Base-by-base conservation (phyloP, 106 monocot genomes). In the Dioscorea zingiberensis region DNA sequence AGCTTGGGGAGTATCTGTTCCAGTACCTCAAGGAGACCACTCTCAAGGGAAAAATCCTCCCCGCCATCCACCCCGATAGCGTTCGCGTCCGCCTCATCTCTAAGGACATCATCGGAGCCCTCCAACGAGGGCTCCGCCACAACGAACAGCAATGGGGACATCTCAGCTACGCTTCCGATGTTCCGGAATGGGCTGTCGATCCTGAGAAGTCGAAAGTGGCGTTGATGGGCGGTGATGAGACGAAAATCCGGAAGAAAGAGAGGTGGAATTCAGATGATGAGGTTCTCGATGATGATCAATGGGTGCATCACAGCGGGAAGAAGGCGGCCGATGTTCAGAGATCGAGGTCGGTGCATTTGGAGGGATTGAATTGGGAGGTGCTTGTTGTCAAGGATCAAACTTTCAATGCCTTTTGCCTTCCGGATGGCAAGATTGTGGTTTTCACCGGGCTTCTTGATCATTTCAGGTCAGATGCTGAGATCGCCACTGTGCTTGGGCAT, bases 351-450 rank as follows among this genome's bases (percentile, higher is more conserved):
- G 25, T 67, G 68, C 62, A 95, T 54, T 53, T 95, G 24, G 81
- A 97, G 21, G 79, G 86, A 25, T 45, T 92, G 45, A 92, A 92
- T 66, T 97, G 97, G 97, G 97, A 97, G 85, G 85, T 95, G 21
- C 25, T 95, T 27, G 91, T 95, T 44, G 95, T 91, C 38, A 88
- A 60, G 68, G 85, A 95, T 26, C 32, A 74, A 3, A 76, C 47
- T 21, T 79, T 90, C 21, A 94, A 94, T 71, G 94, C 94, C 3
- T 71, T 81, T 30, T 94, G 94, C 64, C 66, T 86, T 15, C 94
- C 94, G 1, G 85, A 91, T 4, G 95, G 95, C 26, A 95, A 95
- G 73, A 95, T 95, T 51, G 76, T 95, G 3, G 91, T 95, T 10
- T 88, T 85, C 68, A 95, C 91, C 2, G 95, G 95, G 2, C 60